Conservation (phyloP, 2,329 filamentous ascomycete species). For the Cercospora sesami region DNA sequence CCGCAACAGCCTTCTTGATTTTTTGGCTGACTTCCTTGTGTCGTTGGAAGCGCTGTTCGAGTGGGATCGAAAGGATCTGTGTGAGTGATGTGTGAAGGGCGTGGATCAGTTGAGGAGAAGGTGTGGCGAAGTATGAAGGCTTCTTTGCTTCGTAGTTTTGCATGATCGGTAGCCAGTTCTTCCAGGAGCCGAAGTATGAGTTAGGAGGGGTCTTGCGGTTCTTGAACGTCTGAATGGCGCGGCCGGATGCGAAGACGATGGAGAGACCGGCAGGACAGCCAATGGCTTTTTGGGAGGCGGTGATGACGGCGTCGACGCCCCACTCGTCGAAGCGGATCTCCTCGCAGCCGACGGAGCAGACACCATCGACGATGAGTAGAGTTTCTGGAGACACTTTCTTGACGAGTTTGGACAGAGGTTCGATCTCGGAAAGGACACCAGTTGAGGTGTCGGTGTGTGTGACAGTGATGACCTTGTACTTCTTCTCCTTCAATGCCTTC, state of each 20-base stretch:
- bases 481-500: constrained; percentile 81
- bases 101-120: constrained; percentile 88
- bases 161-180: constrained; percentile 98
- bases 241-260: constrained; percentile 89
- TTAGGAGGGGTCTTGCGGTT: constrained; percentile 76
- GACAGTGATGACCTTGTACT: constrained; percentile 91
- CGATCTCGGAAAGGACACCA: constrained; percentile 88
- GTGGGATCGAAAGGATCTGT: constrained; percentile 78
- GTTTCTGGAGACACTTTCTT: constrained; percentile 87
- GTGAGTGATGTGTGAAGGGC: constrained; percentile 85
- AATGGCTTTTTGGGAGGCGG: constrained; percentile 94
- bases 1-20: constrained; percentile 79
- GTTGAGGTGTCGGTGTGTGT: constrained; percentile 98
- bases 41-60: constrained; percentile 78
- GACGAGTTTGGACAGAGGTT: constrained; percentile 78
- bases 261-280: constrained; percentile 91
- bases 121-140: constrained; percentile 95
- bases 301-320: constrained; percentile 89
- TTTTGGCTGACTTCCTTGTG: constrained; percentile 78
- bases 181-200: constrained; percentile 93
- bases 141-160: constrained; percentile 98
- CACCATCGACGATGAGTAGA: constrained; percentile 87
- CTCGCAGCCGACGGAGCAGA: constrained; percentile 94
- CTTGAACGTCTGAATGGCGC: constrained; percentile 79
- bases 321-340: constrained; percentile 95